Percentiles rank a stretch among this genome's conserved stretches.
Conservation (phyloP, 768 basidiomycete species). For the Tylopilus balloui region DNA sequence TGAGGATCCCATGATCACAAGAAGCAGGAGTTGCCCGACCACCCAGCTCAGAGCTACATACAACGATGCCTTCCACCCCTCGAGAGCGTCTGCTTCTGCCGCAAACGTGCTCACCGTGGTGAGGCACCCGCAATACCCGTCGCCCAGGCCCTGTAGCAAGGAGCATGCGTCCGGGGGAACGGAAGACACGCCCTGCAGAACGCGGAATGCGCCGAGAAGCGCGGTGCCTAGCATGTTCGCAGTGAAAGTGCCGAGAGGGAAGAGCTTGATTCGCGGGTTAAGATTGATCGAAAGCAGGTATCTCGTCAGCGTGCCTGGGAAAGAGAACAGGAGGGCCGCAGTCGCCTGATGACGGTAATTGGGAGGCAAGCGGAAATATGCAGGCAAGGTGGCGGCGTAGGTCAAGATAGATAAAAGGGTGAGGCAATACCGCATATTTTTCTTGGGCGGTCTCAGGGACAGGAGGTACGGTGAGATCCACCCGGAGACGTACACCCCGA, state of each 20-base stretch:
- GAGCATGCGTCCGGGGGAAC: slow-evolving; percentile 55
- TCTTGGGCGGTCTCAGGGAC: slow-evolving; percentile 38
- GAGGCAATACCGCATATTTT: slow-evolving; percentile 45
- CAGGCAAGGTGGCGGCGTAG: slow-evolving; percentile 71
- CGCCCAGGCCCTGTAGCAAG: slow-evolving; percentile 73
- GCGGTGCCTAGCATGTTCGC: slow-evolving; percentile 79
- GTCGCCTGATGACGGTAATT: slow-evolving; percentile 74
- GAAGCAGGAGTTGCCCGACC: slow-evolving; percentile 61
- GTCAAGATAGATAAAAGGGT: slow-evolving; percentile 54
- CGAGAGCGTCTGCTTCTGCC: slow-evolving; percentile 64
- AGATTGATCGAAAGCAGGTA: slow-evolving; percentile 71
- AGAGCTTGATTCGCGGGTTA: slow-evolving; percentile 55
- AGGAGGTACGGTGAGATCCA: slow-evolving; percentile 40
- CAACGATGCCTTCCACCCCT: slow-evolving; percentile 51
- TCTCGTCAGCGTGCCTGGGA: slow-evolving; percentile 82
- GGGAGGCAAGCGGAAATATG: slow-evolving; percentile 71
- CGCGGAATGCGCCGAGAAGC: slow-evolving; percentile 69
- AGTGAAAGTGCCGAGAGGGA: slow-evolving; percentile 76
- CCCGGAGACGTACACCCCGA: slow-evolving; percentile 64
- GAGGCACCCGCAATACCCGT: slow-evolving; percentile 94
- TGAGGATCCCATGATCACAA: slow-evolving; percentile 69
- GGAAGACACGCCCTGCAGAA: slow-evolving; percentile 53
- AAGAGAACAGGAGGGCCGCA: slow-evolving; percentile 84
- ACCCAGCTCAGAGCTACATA: slow-evolving; percentile 71
- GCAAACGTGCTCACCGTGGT: slow-evolving; percentile 94